Percentiles rank a stretch among this genome's conserved stretches.
phyloP scores from a whole-genome alignment of 169 alveolate species.

The Babesia bovis region DNA sequence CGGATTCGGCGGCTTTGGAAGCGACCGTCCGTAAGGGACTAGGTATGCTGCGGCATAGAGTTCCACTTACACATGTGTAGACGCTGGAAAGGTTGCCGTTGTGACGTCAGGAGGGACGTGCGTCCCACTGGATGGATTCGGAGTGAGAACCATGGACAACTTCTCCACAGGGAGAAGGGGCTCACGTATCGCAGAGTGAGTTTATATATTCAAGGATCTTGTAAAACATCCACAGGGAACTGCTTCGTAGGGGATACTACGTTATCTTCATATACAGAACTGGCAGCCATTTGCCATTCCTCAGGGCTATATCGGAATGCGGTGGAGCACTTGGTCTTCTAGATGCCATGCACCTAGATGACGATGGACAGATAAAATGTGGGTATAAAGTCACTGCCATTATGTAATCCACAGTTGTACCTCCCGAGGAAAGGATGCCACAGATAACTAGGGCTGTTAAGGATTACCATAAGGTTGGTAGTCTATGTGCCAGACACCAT shows the following conservation, averaged over 20 bases:
- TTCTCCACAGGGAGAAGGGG: slow-evolving; percentile 48
- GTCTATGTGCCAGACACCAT: neutral
- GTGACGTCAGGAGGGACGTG: slow-evolving; percentile 44
- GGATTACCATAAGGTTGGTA: slow-evolving; percentile 10
- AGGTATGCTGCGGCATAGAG: neutral
- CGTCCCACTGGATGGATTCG: slow-evolving; percentile 35
- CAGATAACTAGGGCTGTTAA: neutral
- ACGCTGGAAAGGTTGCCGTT: neutral
- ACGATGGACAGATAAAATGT: slow-evolving; percentile 15
- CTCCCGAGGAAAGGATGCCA: neutral
- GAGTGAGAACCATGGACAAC: slow-evolving; percentile 46
- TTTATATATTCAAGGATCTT: neutral
- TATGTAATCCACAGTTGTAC: slow-evolving; percentile 6
- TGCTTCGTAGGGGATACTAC: slow-evolving; percentile 14
- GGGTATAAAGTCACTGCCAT: neutral
- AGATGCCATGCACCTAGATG: slow-evolving; percentile 1
- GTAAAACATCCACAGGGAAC: neutral
- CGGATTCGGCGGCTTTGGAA: no score
- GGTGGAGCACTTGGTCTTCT: neutral
- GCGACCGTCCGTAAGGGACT: neutral
- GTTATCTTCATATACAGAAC: slow-evolving; percentile 20
- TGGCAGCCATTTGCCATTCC: slow-evolving; percentile 20
- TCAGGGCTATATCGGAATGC: neutral
- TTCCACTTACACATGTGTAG: neutral
- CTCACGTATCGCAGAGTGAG: slow-evolving; percentile 42